Conservation (phyloP, 2,329 filamentous ascomycete species). For the Emericellopsis atlantica region DNA sequence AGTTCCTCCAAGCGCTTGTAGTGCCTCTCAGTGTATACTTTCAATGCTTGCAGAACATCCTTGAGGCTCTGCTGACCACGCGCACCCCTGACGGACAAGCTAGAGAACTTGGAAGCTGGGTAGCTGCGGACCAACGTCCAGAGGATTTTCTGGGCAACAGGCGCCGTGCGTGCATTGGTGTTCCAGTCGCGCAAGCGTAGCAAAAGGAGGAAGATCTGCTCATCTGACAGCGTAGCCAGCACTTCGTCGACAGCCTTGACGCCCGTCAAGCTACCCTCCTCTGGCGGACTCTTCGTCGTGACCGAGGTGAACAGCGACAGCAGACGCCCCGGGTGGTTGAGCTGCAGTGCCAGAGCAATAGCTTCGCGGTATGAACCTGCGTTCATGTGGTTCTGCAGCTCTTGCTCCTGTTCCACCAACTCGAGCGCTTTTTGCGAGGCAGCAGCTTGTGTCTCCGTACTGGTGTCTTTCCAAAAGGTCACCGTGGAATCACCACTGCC, state of each 20-base stretch:
- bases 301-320: constrained; percentile 76
- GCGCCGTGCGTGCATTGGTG: constrained; percentile 78
- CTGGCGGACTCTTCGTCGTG: constrained; percentile 47
- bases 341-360: constrained; percentile 79
- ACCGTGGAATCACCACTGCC: constrained; percentile 87
- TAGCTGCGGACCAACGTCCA: constrained; percentile 71
- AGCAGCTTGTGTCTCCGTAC: constrained; percentile 62
- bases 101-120: constrained; percentile 64
- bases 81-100: constrained; percentile 47
- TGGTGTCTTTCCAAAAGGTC: constrained; percentile 93
- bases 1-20: constrained; percentile 83
- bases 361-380: constrained; percentile 83
- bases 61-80: constrained; percentile 55
- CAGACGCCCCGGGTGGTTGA: constrained; percentile 86
- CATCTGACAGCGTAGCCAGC: constrained; percentile 63
- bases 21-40: constrained; percentile 85
- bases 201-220: constrained; percentile 75
- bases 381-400: constrained; percentile 85
- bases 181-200: constrained; percentile 90
- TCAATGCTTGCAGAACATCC: constrained; percentile 77
- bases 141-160: constrained; percentile 75
- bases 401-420: constrained; percentile 86
- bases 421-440: constrained; percentile 62
- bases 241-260: constrained; percentile 69
- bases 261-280: constrained; percentile 52